A percentile compares a stretch with the other conserved stretches of the same genome.
phyloP scores from a whole-genome alignment of 2,329 filamentous ascomycete genomes.

The Myriangium duriaei region DNA sequence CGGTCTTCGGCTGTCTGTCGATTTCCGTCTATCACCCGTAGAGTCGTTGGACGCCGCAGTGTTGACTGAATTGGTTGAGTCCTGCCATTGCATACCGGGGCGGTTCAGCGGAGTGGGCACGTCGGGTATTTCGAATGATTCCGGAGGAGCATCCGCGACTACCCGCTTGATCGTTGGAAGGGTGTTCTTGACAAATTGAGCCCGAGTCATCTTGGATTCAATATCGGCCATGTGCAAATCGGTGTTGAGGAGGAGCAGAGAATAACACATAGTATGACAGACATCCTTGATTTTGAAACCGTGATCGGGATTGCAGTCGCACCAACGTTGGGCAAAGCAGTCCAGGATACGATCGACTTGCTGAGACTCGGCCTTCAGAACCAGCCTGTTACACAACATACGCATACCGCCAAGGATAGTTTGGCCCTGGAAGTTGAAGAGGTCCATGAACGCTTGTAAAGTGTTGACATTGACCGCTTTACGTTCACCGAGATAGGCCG shows the following conservation, averaged over 20 bases:
- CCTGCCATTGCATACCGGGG: slow-evolving; percentile 21
- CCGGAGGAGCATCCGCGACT: slow-evolving; percentile 57
- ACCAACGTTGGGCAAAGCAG: slow-evolving; percentile 82
- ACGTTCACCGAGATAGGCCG: slow-evolving; percentile 73
- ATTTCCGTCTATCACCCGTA: slow-evolving; percentile 2
- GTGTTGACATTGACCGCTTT: slow-evolving; percentile 40
- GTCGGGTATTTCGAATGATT: slow-evolving; percentile 42
- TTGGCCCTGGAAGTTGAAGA: slow-evolving; percentile 74
- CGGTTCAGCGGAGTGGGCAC: slow-evolving; percentile 13
- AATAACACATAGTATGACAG: slow-evolving; percentile 95
- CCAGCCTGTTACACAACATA: slow-evolving; percentile 65
- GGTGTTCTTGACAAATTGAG: slow-evolving; percentile 92
- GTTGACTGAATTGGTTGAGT: slow-evolving; percentile 15
- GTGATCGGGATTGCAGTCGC: slow-evolving; percentile 80
- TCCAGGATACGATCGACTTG: slow-evolving; percentile 92
- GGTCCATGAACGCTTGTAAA: slow-evolving; percentile 75
- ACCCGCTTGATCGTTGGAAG: slow-evolving; percentile 76
- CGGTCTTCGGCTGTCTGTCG: slow-evolving; percentile 6
- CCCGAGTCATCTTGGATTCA: slow-evolving; percentile 88
- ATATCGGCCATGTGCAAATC: slow-evolving; percentile 93
- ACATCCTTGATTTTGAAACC: slow-evolving; percentile 81
- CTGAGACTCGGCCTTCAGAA: slow-evolving; percentile 85
- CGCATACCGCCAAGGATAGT: slow-evolving; percentile 71
- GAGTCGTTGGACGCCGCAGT: slow-evolving; percentile 3
- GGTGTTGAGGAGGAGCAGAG: slow-evolving; percentile 86